phyloP scores from a whole-genome alignment of 768 basidiomycete species.

The Saitozyma sp. region DNA sequence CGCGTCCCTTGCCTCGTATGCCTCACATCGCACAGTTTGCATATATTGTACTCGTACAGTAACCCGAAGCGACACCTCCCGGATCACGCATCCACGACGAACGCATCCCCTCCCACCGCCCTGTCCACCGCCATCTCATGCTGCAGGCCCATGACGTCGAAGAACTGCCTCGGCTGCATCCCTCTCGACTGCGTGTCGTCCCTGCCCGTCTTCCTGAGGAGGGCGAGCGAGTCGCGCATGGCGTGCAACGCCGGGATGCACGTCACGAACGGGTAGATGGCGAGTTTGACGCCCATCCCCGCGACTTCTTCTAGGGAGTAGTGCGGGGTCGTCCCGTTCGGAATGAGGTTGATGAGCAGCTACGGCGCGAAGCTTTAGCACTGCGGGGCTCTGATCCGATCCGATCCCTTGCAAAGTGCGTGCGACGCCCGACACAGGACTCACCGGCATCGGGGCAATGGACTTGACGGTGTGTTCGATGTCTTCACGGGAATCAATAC shows the following conservation, averaged over 20 bases:
- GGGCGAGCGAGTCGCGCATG: constrained; percentile 74
- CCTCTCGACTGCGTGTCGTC: constrained; percentile 65
- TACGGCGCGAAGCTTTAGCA: constrained; percentile 18
- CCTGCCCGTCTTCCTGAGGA: constrained; percentile 73
- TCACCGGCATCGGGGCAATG: no score
- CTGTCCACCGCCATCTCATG: no score
- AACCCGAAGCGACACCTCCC: no score
- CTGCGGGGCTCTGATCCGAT: no score
- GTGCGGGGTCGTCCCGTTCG: constrained; percentile 72
- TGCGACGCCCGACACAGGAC: not conserved
- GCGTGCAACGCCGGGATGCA: constrained; percentile 75
- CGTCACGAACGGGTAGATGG: constrained; percentile 76
- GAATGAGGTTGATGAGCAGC: constrained; percentile 77
- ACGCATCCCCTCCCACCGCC: no score
- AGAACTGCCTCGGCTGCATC: constrained; percentile 77
- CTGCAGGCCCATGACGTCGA: constrained; percentile 46
- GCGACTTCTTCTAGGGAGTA: constrained; percentile 72
- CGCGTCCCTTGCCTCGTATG: no score
- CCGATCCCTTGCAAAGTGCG: not conserved
- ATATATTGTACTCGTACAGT: no score
- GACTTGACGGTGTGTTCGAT: no score
- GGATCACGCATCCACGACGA: no score
- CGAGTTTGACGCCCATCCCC: constrained; percentile 70
- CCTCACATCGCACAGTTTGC: no score
- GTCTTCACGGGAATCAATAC: no score